Percentiles rank a stretch among this genome's conserved stretches.
phyloP scores from a whole-genome alignment of 2,329 filamentous ascomycete species.

The Alternaria brassicae region DNA sequence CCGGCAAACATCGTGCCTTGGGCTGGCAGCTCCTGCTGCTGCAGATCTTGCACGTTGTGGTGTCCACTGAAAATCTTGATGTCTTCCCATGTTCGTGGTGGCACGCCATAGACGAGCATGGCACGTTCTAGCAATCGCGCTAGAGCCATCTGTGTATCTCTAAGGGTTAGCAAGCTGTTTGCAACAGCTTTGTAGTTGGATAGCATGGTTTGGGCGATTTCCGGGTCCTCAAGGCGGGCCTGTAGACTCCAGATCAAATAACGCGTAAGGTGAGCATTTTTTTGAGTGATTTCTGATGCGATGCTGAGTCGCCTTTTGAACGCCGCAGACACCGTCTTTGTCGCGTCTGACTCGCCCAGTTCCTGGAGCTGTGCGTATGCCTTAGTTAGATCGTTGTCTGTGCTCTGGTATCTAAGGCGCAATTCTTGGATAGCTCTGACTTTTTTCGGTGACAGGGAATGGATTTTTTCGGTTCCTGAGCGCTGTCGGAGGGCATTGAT shows the following conservation, averaged over 20 bases:
- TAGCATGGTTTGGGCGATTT: conserved; percentile 17
- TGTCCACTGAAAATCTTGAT: neutral
- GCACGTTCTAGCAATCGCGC: conserved; percentile 32
- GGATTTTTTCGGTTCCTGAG: conserved; percentile 7
- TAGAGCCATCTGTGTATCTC: conserved; percentile 42
- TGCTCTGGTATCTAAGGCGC: conserved; percentile 25
- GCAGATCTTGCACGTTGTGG: neutral
- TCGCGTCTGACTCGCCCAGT: conserved; percentile 9
- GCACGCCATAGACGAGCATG: conserved; percentile 32
- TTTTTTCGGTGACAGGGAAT: conserved; percentile 17
- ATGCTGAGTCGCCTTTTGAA: conserved; percentile 33
- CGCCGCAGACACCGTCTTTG: conserved; percentile 15
- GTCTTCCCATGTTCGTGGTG: conserved; percentile 18
- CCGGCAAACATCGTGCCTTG: neutral
- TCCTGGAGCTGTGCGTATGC: conserved; percentile 24
- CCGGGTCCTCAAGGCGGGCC: conserved; percentile 34
- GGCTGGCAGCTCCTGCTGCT: neutral
- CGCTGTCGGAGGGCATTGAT: conserved; percentile 20
- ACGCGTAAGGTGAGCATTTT: conserved; percentile 38
- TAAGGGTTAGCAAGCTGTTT: conserved; percentile 35
- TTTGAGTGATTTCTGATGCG: conserved; percentile 33
- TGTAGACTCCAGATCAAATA: conserved; percentile 40
- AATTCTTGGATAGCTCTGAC: conserved; percentile 15
- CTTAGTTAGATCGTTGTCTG: conserved; percentile 27
- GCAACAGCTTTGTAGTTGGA: conserved; percentile 30